Conservation (phyloP, 805 yeast genomes). For the Teunomyces lycoperdinae region DNA sequence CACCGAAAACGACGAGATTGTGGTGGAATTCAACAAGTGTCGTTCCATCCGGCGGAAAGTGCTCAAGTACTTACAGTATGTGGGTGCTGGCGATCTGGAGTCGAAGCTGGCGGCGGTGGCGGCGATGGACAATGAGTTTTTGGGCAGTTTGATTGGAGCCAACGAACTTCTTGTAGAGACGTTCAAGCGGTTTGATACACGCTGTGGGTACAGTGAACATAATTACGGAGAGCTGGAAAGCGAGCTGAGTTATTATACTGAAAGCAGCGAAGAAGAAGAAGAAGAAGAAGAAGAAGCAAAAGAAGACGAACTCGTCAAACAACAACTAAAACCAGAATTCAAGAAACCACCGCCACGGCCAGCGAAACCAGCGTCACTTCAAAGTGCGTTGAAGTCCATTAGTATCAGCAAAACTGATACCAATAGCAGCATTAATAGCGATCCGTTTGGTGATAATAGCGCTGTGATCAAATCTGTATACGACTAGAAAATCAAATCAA, state of each 20-base stretch:
- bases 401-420: conserved; percentile 22
- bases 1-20: conserved; percentile 58
- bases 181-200: conserved; percentile 63
- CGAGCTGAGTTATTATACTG: conserved; percentile 38
- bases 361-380: conserved; percentile 17
- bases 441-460: conserved; percentile 40
- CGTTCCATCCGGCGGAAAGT: conserved; percentile 74
- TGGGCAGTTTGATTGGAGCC: conserved; percentile 85
- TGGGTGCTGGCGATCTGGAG: conserved; percentile 49
- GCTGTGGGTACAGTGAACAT: conserved; percentile 36
- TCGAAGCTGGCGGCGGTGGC: conserved; percentile 25
- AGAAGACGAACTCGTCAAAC: conserved; percentile 13
- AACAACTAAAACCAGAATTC: too few species aligned
- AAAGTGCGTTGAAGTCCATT: conserved; percentile 7
- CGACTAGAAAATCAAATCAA: conserved; percentile 11
- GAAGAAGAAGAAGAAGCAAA: conserved; percentile 24
- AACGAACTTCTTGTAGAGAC: conserved; percentile 85
- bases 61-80: conserved; percentile 76
- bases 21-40: conserved; percentile 70
- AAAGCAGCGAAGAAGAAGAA: conserved; percentile 30
- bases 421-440: conserved; percentile 25
- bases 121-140: conserved; percentile 65
- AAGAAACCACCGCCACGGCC: conserved; percentile 24
- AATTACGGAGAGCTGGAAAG: conserved; percentile 22
- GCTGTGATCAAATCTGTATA: conserved; percentile 15